Conservation (phyloP, 225 moss, liverwort and hornwort genomes). For the Takakia lepidozioides region DNA sequence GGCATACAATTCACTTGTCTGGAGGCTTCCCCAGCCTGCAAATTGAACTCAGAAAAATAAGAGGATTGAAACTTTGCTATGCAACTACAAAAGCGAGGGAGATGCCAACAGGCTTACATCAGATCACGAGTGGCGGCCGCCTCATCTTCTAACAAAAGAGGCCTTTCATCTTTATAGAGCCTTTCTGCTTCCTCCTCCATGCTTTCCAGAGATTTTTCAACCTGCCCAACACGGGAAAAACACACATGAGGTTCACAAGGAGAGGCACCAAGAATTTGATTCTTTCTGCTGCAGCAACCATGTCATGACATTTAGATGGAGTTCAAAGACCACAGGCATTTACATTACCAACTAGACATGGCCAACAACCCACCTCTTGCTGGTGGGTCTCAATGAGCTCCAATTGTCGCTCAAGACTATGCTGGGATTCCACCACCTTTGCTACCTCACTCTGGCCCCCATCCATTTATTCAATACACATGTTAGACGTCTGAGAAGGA, state of each 20-base stretch:
- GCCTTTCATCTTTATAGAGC: constrained; percentile 68
- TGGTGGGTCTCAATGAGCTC: constrained; percentile 96
- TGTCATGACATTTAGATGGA: too few species aligned
- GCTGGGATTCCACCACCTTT: constrained; percentile 89
- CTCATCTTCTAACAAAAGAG: constrained; percentile 79
- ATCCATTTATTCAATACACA: too few species aligned
- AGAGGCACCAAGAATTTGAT: too few species aligned
- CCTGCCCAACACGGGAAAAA: constrained; percentile 26
- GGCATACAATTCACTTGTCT: too few species aligned
- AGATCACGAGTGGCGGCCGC: constrained; percentile 88
- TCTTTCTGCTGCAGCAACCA: too few species aligned
- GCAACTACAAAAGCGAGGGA: too few species aligned
- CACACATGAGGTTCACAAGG: too few species aligned
- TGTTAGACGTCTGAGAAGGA: too few species aligned
- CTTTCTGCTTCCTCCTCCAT: constrained; percentile 90
- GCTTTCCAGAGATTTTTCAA: constrained; percentile 79
- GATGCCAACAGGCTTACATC: constrained; percentile 33
- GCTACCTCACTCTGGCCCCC: constrained; percentile 76
- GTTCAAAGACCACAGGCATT: background rate
- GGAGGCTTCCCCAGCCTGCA: too few species aligned
- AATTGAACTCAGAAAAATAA: too few species aligned
- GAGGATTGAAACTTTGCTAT: too few species aligned
- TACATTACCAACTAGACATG: background rate
- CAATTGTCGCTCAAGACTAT: constrained; percentile 86
- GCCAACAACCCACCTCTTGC: constrained; percentile 50